Evolutionary conservation across 129 eudicot genomes (phyloP).

Genomic region (Saposhnikovia divaricata): DNA sequence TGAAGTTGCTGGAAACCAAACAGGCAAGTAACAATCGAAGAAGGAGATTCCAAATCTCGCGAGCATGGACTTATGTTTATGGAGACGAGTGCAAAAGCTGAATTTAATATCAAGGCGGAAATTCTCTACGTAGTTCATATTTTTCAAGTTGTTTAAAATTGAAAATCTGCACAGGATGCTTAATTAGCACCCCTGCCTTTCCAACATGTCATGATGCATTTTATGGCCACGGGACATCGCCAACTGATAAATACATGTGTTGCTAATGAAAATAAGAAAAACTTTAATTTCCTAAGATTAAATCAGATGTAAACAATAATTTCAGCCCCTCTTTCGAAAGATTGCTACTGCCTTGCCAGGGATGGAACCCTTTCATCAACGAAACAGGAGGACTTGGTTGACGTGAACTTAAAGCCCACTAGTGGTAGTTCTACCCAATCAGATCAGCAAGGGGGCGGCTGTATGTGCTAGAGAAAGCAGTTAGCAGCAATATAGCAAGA

Average conservation of each 20-base stretch:
- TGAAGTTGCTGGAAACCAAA: conserved; percentile 15
- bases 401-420: conserved; percentile 70
- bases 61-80: conserved; percentile 65
- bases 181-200: neutral
- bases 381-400: conserved; percentile 90
- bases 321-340: conserved; percentile 78
- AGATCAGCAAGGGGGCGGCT: conserved; percentile 76
- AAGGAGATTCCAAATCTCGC: conserved; percentile 15
- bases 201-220: neutral
- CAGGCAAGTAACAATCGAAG: conserved; percentile 87
- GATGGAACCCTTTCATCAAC: conserved; percentile 74
- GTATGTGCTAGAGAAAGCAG: conserved; percentile 15
- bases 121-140: neutral
- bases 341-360: conserved; percentile 86
- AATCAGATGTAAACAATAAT: neutral
- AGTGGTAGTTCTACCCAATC: conserved; percentile 33
- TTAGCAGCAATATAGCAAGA: neutral
- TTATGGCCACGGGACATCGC: neutral
- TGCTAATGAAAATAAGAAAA: neutral
- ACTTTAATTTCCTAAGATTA: neutral
- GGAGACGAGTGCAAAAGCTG: conserved; percentile 86
- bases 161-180: neutral
- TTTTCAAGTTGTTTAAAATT: neutral
- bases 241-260: no score
- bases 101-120: conserved; percentile 71